Evolutionary conservation across 192 early-diverging fungal genomes (phyloP).

Genomic region (Coemansia sp.): DNA sequence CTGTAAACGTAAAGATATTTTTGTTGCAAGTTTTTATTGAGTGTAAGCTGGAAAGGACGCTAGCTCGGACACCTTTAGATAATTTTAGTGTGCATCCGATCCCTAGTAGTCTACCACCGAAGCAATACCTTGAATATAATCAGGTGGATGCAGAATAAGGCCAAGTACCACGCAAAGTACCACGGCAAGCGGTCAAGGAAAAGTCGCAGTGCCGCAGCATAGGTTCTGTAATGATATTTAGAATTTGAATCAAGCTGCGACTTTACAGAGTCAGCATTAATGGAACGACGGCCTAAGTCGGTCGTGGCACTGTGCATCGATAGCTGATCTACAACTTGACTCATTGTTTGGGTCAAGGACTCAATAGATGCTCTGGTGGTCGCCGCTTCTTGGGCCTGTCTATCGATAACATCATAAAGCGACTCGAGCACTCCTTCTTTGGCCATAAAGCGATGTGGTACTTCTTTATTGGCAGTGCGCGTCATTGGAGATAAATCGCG

Average conservation of each 20-base stretch:
- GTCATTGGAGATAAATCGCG: neutral
- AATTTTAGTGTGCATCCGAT: too few relatives aligned
- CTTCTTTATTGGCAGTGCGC: neutral
- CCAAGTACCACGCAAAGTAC: neutral
- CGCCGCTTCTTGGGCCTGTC: neutral
- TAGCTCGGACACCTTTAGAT: too few relatives aligned
- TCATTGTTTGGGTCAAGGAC: neutral
- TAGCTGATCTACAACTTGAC: neutral
- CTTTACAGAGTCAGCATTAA: neutral
- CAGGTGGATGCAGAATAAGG: too few relatives aligned
- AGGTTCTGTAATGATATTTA: neutral
- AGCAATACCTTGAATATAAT: too few relatives aligned
- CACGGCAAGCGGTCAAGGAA: neutral
- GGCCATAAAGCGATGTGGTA: neutral
- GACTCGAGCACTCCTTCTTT: neutral
- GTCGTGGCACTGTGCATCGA: neutral
- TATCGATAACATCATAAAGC: neutral
- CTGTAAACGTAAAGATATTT: too few relatives aligned
- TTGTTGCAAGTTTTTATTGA: too few relatives aligned
- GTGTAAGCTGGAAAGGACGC: too few relatives aligned
- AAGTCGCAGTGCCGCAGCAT: neutral
- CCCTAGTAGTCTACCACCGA: too few relatives aligned
- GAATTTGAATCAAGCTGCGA: neutral
- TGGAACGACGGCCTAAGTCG: neutral
- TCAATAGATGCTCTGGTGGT: neutral